A percentile compares a stretch with the other conserved stretches of the same genome.
Evolutionary conservation across 306 rosid genomes (phyloP).

Genomic region (Pachyrhizus erosus): DNA sequence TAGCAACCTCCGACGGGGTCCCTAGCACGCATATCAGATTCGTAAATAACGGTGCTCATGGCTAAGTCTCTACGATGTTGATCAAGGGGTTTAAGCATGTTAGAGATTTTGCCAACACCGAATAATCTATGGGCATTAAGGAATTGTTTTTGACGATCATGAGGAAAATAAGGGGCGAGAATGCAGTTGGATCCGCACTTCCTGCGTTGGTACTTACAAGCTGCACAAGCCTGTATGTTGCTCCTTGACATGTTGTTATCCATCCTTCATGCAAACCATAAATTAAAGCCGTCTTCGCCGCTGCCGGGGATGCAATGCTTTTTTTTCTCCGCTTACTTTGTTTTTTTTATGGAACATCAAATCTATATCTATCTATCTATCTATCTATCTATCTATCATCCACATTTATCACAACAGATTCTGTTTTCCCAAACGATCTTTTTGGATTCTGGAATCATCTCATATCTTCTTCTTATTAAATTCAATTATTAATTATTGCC

Average conservation of each 20-base stretch:
- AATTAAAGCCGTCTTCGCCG: neutral
- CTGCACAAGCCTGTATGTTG: slow-evolving; percentile 82
- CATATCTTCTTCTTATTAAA: neutral
- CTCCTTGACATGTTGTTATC: slow-evolving; percentile 10
- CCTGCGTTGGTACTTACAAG: slow-evolving; percentile 80
- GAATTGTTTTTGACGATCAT: slow-evolving; percentile 67
- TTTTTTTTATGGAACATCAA: neutral
- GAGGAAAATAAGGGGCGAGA: slow-evolving; percentile 88
- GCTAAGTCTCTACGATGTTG: slow-evolving; percentile 48
- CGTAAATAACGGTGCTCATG: slow-evolving; percentile 60
- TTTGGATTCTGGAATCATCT: slow-evolving; percentile 28
- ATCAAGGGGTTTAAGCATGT: slow-evolving; percentile 50
- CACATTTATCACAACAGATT: slow-evolving; percentile 32
- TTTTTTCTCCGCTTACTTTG: neutral
- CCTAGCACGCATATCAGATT: slow-evolving; percentile 69
- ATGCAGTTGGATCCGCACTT: slow-evolving; percentile 78
- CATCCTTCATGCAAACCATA: neutral
- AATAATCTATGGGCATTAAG: slow-evolving; percentile 75
- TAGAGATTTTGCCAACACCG: slow-evolving; percentile 77
- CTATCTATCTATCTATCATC: too few relatives aligned
- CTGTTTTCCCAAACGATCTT: slow-evolving; percentile 27
- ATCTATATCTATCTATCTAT: neutral
- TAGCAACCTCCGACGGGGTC: slow-evolving; percentile 85
- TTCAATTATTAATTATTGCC: too few relatives aligned
- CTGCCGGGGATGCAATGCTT: too few relatives aligned